These are phyloP conservation scores for Euptelea pleiosperma DNA, from an alignment of 164 flowering plant species.

Conservation along the genomic window DNA sequence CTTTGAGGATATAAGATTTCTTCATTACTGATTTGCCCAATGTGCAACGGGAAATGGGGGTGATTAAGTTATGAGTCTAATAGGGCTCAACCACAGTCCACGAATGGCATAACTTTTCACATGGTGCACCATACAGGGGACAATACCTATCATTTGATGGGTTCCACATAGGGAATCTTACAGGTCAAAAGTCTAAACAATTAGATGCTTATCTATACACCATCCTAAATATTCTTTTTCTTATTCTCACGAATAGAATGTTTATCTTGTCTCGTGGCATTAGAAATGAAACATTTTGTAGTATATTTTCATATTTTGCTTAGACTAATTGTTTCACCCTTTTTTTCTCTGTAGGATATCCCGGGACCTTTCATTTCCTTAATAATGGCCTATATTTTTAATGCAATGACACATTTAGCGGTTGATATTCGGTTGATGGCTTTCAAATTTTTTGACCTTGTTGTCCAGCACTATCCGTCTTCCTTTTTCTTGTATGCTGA, in stretches of 20 bases:
- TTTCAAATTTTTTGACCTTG: conserved; percentile 76
- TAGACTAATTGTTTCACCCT: conserved; percentile 6
- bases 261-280: too few species aligned
- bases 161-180: not conserved
- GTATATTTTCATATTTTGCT: not conserved
- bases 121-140: too few species aligned
- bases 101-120: too few species aligned
- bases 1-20: too few species aligned
- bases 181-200: not conserved
- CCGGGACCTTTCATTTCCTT: conserved; percentile 59
- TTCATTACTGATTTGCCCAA: too few species aligned
- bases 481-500: conserved; percentile 64
- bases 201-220: not conserved
- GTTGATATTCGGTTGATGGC: conserved; percentile 83
- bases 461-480: conserved; percentile 62
- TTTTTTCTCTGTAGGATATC: conserved; percentile 50
- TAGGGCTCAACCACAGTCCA: too few species aligned
- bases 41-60: too few species aligned
- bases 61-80: too few species aligned
- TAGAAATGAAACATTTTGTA: too few species aligned
- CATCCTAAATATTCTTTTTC: too few species aligned
- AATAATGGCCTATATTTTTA: conserved; percentile 74
- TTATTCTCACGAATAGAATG: too few species aligned
- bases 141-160: too few species aligned
- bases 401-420: conserved; percentile 79